These are phyloP conservation scores for Coniochaeta sp. DNA, from an alignment of 2,329 filamentous ascomycete genomes.

Conservation along the genomic window DNA sequence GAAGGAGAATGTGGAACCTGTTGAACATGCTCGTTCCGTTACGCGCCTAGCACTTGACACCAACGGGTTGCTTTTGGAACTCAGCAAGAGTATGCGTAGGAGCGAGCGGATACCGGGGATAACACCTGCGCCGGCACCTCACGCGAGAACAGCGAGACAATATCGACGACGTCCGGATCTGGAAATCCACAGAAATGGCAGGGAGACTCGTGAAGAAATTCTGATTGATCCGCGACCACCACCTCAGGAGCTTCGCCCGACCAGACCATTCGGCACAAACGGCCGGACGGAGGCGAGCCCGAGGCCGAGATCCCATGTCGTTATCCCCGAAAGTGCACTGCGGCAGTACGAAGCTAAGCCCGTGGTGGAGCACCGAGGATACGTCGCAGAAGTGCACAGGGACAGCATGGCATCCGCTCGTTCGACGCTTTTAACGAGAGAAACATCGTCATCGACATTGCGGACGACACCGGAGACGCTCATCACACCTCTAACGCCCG, in stretches of 20 bases:
- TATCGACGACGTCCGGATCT: no score
- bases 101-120: background rate
- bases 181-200: no score
- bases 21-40: background rate
- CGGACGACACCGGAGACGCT: background rate
- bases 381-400: background rate
- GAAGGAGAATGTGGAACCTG: background rate
- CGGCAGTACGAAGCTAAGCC: background rate
- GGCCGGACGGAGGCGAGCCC: no score
- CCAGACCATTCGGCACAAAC: no score
- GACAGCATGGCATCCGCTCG: background rate
- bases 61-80: background rate
- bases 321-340: background rate
- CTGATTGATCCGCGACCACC: background rate
- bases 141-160: no score
- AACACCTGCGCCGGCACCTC: background rate
- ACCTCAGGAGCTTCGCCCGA: no score
- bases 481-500: background rate
- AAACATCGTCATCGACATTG: background rate
- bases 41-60: background rate
- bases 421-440: background rate
- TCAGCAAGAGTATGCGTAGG: background rate
- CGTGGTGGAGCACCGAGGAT: background rate
- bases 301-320: no score
- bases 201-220: no score